Percentiles rank a stretch among this genome's conserved stretches.
phyloP scores from a whole-genome alignment of 1,284 basidiomycete species.

The Apiotrichum gamsii region DNA sequence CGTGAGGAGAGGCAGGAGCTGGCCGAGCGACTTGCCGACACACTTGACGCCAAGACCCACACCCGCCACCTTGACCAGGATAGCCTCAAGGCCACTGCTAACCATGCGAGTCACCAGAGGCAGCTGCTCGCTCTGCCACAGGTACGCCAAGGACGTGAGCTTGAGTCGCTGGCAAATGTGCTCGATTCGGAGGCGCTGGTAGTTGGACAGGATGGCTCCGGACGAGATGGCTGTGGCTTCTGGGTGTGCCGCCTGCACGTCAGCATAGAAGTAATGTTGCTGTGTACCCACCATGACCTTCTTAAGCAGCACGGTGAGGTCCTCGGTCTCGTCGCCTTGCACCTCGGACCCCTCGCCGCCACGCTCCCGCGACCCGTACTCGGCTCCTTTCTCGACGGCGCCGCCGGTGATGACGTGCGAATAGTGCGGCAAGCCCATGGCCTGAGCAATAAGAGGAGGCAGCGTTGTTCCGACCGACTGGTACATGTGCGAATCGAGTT shows the following conservation, averaged over 20 bases:
- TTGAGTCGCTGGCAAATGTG: constrained; percentile 88
- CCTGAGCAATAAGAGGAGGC: constrained; percentile 76
- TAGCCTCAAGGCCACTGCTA: constrained; percentile 65
- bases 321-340: constrained; percentile 90
- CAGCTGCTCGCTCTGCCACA: constrained; percentile 89
- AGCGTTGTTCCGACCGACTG: constrained; percentile 97
- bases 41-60: constrained; percentile 75
- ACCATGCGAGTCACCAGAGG: constrained; percentile 85
- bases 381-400: constrained; percentile 71
- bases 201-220: constrained; percentile 95
- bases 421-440: constrained; percentile 81
- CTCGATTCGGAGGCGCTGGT: constrained; percentile 93
- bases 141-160: constrained; percentile 74
- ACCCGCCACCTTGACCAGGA: constrained; percentile 95
- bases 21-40: constrained; percentile 67
- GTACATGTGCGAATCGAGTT: constrained; percentile 97
- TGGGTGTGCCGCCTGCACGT: constrained; percentile 62
- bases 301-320: constrained; percentile 70
- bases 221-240: constrained; percentile 83
- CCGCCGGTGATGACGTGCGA: constrained; percentile 71
- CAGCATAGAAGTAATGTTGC: too few relatives aligned
- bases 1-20: constrained; percentile 68
- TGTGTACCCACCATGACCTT: constrained; percentile 65
- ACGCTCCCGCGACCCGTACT: constrained; percentile 62
- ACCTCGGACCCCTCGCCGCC: constrained; percentile 52